A percentile compares a stretch with the other conserved stretches of the same genome.
Conservation (phyloP, 768 basidiomycete species). For the Ramaria rubella region DNA sequence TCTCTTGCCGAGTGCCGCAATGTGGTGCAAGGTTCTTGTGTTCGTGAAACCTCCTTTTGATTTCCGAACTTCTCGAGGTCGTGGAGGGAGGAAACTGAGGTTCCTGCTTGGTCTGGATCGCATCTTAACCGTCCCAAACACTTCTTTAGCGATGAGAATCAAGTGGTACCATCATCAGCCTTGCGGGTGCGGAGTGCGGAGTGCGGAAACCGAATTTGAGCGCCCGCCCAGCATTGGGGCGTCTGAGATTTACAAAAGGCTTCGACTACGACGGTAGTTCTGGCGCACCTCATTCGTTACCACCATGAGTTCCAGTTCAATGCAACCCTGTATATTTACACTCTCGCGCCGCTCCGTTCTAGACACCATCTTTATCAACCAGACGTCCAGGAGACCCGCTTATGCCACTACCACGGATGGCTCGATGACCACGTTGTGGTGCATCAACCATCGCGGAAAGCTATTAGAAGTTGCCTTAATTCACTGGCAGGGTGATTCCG, state of each 20-base stretch:
- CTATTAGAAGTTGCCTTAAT: conserved; percentile 8
- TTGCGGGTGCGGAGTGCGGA: too few relatives aligned
- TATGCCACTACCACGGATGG: conserved; percentile 10
- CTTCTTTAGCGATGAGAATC: too few relatives aligned
- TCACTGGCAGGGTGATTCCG: conserved; percentile 3
- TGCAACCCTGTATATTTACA: neutral
- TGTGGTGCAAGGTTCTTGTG: neutral
- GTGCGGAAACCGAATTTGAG: neutral
- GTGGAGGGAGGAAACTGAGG: neutral
- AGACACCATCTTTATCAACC: conserved; percentile 6
- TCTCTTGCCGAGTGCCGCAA: neutral
- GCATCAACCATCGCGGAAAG: conserved; percentile 3
- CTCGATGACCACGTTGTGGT: conserved; percentile 6
- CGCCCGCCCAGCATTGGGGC: neutral
- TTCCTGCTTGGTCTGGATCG: neutral
- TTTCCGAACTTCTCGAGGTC: neutral
- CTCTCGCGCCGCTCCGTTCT: conserved; percentile 3
- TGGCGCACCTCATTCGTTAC: neutral
- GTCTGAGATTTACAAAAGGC: neutral
- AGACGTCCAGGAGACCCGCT: neutral
- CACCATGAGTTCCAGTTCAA: neutral
- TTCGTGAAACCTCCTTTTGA: neutral
- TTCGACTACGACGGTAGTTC: neutral
- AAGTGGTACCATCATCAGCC: too few relatives aligned
- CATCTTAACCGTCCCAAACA: too few relatives aligned